A percentile compares a stretch with the other conserved stretches of the same genome.
These are phyloP conservation scores for Saturnispora saitoi DNA, from an alignment of 805 yeast species.

Conservation along the genomic window DNA sequence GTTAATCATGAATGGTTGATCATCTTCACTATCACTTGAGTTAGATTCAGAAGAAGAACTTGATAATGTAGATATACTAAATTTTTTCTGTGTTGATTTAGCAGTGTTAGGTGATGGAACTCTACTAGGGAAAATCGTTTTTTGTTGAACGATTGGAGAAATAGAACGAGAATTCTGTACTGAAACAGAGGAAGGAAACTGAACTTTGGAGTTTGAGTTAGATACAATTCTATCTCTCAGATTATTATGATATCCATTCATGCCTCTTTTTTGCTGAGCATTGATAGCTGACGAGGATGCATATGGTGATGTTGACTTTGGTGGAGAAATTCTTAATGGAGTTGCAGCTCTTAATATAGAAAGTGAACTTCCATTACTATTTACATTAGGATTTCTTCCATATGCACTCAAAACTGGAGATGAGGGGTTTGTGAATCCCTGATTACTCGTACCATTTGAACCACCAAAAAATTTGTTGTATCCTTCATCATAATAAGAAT, in stretches of 20 bases:
- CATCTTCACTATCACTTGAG: not conserved
- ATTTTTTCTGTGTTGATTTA: not conserved
- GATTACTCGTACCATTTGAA: not conserved
- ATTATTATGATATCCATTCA: not conserved
- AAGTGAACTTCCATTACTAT: not conserved
- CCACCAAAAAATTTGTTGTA: constrained; percentile 10
- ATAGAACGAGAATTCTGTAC: not conserved
- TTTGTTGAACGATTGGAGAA: not conserved
- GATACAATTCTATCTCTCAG: not conserved
- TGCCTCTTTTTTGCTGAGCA: not conserved
- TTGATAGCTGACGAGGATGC: not conserved
- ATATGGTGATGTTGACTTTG: not conserved
- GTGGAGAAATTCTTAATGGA: not conserved
- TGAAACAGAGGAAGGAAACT: not conserved
- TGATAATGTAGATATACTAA: not conserved
- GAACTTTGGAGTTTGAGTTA: not conserved
- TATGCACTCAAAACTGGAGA: not conserved
- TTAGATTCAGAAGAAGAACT: constrained; percentile 2
- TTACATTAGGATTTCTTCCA: not conserved
- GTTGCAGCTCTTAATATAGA: not conserved
- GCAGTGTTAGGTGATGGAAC: not conserved
- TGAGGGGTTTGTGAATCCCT: not conserved
- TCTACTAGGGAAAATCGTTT: not conserved
- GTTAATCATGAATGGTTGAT: constrained; percentile 7
- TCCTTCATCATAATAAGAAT: constrained; percentile 44